Evolutionary conservation across 75 land plant species (phyloP), one percentile per base, ranked within the genome.

Genomic region (Pseudotsuga menziesii): DNA sequence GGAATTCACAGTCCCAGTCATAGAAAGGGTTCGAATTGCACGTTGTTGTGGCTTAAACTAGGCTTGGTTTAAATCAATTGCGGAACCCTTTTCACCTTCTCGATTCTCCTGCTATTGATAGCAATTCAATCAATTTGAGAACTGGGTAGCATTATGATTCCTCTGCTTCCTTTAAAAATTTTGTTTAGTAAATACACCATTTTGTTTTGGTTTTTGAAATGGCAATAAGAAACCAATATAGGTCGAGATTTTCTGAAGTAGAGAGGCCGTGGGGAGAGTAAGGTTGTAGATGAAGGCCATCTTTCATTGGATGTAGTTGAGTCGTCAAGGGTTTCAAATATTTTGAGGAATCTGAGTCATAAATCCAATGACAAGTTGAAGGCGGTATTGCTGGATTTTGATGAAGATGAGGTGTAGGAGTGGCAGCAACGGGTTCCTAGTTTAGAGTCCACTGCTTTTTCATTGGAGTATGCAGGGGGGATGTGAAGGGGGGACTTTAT

Each of bases 321-420:
- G n/a, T n/a, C n/a, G n/a, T n/a, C n/a, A n/a, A n/a, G n/a, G n/a
- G n/a, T n/a, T n/a, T n/a, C n/a, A n/a, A n/a, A n/a, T n/a, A n/a
- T n/a, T n/a, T n/a, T n/a, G n/a, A n/a, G n/a, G n/a, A n/a, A n/a
- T n/a, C n/a, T n/a, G n/a, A n/a, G n/a, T n/a, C n/a, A n/a, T n/a
- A n/a, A n/a, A 29, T 70, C 48, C 25, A 58, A 55, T 20, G 78
- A 70, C 25, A 59, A 61, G 8, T n/a, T 77, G 63, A 85, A 81
- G 36, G 77, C 89, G 26, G 93, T 90, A 20, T 72, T 93, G 25
- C 29, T 32, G 92, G 85, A n/a, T n/a, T n/a, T n/a, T n/a, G n/a
- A n/a, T n/a, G n/a, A n/a, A n/a, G n/a, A n/a, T n/a, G n/a, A n/a
- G 75, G 74, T 82, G 56, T 55, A 78, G 26, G 72, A 81, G 4